Conservation (phyloP, 176 grass and related monocot species). For the bread wheat (Triticum aestivum) region IWGSC_CS_RefSeq_v2.1 NC_057812.1:179469278-179469777, state of each 20-base stretch:
- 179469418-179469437: constrained; percentile 53
- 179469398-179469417: constrained; percentile 93
- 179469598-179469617: background rate
- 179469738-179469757: constrained; percentile 74
- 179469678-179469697: background rate
- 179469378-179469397: constrained; percentile 87
- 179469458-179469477: background rate
- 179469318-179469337: background rate
- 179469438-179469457: constrained; percentile 9
- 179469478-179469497: background rate
- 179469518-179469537: background rate
- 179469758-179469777: constrained; percentile 56
- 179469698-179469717: constrained; percentile 62
- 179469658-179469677: background rate
- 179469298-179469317: constrained; percentile 15
- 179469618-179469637: background rate
- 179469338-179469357: constrained; percentile 38
- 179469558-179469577: background rate
- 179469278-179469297: background rate
- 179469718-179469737: constrained; percentile 87
- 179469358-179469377: constrained; percentile 83
- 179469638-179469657: background rate
- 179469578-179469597: background rate
- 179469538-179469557: background rate
- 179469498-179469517: background rate